phyloP scores from a whole-genome alignment of 768 basidiomycete genomes.

The Myochromella boudieri region DNA sequence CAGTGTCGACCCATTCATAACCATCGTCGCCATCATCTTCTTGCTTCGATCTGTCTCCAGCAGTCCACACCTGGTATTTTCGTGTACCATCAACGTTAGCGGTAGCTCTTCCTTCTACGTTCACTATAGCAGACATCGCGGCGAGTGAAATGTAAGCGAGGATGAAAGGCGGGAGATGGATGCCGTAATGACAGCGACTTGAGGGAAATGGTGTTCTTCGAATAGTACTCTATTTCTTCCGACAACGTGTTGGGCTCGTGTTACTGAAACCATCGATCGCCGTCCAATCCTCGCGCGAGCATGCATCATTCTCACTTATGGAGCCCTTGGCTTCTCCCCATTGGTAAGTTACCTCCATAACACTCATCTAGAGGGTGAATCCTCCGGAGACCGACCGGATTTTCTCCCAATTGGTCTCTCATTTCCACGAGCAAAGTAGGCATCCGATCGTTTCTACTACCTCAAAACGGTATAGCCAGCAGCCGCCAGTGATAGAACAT shows the following conservation, averaged over 20 bases:
- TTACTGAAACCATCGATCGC: neutral
- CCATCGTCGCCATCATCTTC: neutral
- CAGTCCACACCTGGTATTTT: conserved; percentile 2
- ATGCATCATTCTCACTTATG: too few relatives aligned
- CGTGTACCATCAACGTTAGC: neutral
- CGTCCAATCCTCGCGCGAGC: neutral
- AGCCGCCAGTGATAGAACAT: too few relatives aligned
- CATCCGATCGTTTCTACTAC: too few relatives aligned
- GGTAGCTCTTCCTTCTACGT: neutral
- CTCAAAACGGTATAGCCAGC: too few relatives aligned
- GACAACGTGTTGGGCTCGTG: conserved; percentile 2
- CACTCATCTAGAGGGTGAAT: too few relatives aligned
- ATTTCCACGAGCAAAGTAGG: too few relatives aligned
- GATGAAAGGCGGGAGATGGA: neutral
- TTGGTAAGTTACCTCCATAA: too few relatives aligned
- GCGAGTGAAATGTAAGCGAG: too few relatives aligned
- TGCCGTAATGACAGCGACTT: neutral
- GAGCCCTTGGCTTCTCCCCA: too few relatives aligned
- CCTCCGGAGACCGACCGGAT: too few relatives aligned
- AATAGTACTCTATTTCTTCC: neutral
- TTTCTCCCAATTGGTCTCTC: too few relatives aligned
- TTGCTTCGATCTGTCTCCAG: neutral
- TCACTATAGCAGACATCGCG: neutral
- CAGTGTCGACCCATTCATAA: too few relatives aligned
- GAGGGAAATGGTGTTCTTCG: neutral